Evolutionary conservation across 192 early-diverging fungal genomes (phyloP), one percentile per base, ranked within the genome.

Genomic region (Chytriomyces sp.): DNA sequence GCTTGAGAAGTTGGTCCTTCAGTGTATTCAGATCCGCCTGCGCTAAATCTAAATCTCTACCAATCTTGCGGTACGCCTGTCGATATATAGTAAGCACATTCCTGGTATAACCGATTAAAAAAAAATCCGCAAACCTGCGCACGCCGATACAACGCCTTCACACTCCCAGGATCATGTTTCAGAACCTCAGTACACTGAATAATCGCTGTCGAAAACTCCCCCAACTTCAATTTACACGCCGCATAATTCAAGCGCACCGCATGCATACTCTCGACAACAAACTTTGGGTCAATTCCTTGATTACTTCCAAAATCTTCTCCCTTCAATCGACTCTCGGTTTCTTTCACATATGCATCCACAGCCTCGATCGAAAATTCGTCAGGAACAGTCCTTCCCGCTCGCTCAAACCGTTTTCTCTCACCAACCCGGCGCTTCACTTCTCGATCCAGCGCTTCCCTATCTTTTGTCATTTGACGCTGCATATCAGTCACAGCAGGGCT

Each of bases 91-190:
- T n/a, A 64, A 64, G 26, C 11, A 24, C 11, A 64, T 3, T 7
- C n/a, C 18, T 6, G n/a, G 1, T 3, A 64, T 5, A 64, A 24
- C 26, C 1, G 8, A 35, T 35, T 4, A 18, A 64, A 64, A 26
- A 26, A 16, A 64, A 44, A 16, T 18, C 1, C 11, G 1, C 59
- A 62, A 20, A 73, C 72, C 72, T 75, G 73, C 6, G 80, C 85
- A 13, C 88, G 81, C 26, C 88, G 77, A 68, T 87, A 89, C 47
- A 87, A 64, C 18, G 86, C 88, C 72, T 89, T 89, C 45, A 85
- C n/a, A 69, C 75, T 81, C 16, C 69, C 61, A 23, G 79, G 77
- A 28, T 86, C 85, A 24, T 69, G 20, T 18, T 82, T 83, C 24
- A 89, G 70, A 9, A 89, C 81, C 67, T 87, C 84, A 8, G 83